Evolutionary conservation across 2,329 filamentous ascomycete genomes (phyloP), one percentile per base, ranked within the genome.

Genomic region (Lachnellula arida): DNA sequence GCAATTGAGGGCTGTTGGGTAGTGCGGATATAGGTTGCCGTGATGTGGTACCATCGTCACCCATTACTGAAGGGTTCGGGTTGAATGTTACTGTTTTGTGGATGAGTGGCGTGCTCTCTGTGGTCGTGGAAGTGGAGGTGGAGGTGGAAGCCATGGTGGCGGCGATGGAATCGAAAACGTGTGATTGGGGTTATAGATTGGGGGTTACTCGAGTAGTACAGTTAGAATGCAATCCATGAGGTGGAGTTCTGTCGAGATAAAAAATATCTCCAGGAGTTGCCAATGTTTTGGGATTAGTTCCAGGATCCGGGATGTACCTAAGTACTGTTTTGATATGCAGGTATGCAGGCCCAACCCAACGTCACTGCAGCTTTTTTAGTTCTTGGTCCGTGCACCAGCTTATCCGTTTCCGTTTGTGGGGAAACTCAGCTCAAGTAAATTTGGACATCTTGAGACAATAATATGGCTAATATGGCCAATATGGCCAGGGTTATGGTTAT

Each of bases 41-140:
- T 12, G n/a, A 19, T n/a, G 42, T 44, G 2, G 65, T 73, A 53
- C 65, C 63, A 46, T 82, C 80, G 65, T 85, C 80, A 17, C 82
- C 84, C 60, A 79, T 78, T n/a, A 81, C 78, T 46, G 85, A 79
- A 39, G 84, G 82, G 60, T 86, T 85, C 4, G 87, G 80, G 68
- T 89, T 89, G 76, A 93, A 92, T 14, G 88, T 91, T 66, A 93
- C 89, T 64, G 42, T 44, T 78, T 88, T 62, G 88, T 60, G 42
- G 25, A 66, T 51, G 14, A 66, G 60, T 53, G 64, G 61, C 14
- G 60, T 62, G 42, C 40, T 61, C 51, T 65, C 64, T n/a, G 59
- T 58, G 32, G 22, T 60, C 40, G 58, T 62, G 32, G 53, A 53
- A 32, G 53, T 56, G 28, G 49, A 60, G 39, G 63, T 54, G 43